Base-by-base conservation (phyloP, 1,139 yeast species). In the Blastobotrys apis region DNA sequence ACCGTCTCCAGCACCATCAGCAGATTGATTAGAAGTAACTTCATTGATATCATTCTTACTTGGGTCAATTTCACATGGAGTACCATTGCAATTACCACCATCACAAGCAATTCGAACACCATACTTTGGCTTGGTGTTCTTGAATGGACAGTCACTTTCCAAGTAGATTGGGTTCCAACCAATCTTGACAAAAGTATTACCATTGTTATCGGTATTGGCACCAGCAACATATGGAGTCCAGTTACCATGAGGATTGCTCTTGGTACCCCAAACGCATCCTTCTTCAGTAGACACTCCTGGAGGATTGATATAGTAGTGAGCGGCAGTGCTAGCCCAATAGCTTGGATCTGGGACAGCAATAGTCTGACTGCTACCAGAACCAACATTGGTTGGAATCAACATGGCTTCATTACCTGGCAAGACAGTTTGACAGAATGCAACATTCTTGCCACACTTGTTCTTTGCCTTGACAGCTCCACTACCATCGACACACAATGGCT, bases 151-250 rank as follows among this genome's bases (percentile, higher is more conserved):
- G 3, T 67, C 54, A 42, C 70, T 73, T 54, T 82, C 90, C 53
- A 84, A 64, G 65, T 84, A 84, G 52, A 83, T 77, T 17, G 96
- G 95, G 66, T 87, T 87, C 94, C 95, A 86, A 41, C 94, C 95
- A 60, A 87, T 77, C 68, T 84, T 87, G 54, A 84, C 84, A 63
- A 56, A 86, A 2, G 95, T 85, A 63, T 78, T 76, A 25, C 86
- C 84, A 45, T 60, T 64, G 47, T 64, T 64, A 63, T 84, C 94
- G 68, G 77, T 77, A 69, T 86, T 86, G 54, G 90, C 87, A 53
- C 95, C 96, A 15, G 94, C 94, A 50, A 87, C 94, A 57, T 84
- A 87, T 21, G 96, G 95, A 21, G 95, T 69, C 95, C 95, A 87
- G 74, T 87, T 86, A 49, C 96, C 96, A 53, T 71, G 69, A 17